A percentile compares a stretch with the other conserved stretches of the same genome.
Evolutionary conservation across 2,329 filamentous ascomycete genomes (phyloP).

Genomic region (Neonectria faginata): DNA sequence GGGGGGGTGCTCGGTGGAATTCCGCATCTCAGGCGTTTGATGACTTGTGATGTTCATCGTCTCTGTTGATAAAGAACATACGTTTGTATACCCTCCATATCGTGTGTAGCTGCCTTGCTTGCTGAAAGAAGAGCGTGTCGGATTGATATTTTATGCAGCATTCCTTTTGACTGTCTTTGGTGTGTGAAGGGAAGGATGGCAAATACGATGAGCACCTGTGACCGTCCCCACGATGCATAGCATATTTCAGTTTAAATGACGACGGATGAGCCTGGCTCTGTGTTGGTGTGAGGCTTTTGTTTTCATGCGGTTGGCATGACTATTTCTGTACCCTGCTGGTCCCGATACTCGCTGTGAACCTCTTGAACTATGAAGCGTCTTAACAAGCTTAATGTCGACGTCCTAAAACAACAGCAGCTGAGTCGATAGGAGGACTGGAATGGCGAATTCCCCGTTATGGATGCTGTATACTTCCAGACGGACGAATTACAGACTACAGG

Average conservation of each 20-base stretch:
- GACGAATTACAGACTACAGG: neutral
- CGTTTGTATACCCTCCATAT: conserved; percentile 16
- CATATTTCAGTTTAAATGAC: neutral
- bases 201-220: neutral
- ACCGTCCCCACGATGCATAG: neutral
- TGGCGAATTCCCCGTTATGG: neutral
- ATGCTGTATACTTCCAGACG: neutral
- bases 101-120: conserved; percentile 22
- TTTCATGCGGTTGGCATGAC: neutral
- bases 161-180: neutral
- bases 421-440: neutral
- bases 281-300: neutral
- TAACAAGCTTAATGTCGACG: neutral
- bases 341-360: neutral
- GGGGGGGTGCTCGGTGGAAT: neutral
- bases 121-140: neutral
- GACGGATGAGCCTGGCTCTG: neutral
- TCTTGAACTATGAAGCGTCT: neutral
- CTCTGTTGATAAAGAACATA: neutral
- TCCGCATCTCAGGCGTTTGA: neutral
- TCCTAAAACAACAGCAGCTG: too few species aligned
- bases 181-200: neutral
- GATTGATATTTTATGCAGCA: neutral
- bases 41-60: neutral
- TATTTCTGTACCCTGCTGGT: neutral